phyloP scores from a whole-genome alignment of 192 early-diverging fungal species.

The Coemansia sp. region DNA sequence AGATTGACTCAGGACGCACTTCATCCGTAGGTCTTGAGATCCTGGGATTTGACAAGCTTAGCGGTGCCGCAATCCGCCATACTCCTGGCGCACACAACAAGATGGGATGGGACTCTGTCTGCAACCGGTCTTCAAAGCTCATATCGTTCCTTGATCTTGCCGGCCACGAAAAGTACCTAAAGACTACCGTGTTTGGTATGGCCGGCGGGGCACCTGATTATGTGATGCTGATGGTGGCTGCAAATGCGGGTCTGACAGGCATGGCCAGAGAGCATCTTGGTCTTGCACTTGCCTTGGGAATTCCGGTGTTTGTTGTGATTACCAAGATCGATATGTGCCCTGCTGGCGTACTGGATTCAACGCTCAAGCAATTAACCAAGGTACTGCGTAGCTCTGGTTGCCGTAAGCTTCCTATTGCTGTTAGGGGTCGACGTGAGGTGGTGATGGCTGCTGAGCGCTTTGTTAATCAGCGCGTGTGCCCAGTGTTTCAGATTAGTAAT shows the following conservation, averaged over 20 bases:
- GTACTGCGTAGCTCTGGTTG: conserved; percentile 86
- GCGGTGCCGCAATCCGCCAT: conserved; percentile 46
- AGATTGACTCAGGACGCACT: conserved; percentile 85
- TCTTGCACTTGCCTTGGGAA: conserved; percentile 76
- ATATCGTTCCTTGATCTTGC: conserved; percentile 70
- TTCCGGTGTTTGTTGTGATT: conserved; percentile 90
- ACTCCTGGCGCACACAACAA: conserved; percentile 46
- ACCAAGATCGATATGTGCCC: conserved; percentile 96
- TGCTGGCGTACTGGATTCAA: conserved; percentile 74
- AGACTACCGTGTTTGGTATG: conserved; percentile 96
- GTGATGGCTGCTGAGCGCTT: conserved; percentile 77
- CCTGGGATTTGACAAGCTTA: conserved; percentile 70
- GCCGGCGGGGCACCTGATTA: conserved; percentile 88
- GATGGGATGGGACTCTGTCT: conserved; percentile 84
- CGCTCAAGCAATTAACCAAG: conserved; percentile 77
- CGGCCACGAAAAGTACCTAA: conserved; percentile 94
- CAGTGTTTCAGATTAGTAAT: conserved; percentile 93
- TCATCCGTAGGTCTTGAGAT: conserved; percentile 88
- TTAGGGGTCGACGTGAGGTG: conserved; percentile 70
- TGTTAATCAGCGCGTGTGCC: conserved; percentile 86
- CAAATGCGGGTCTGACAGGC: conserved; percentile 87
- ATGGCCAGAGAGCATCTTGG: conserved; percentile 96
- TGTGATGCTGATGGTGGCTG: conserved; percentile 84
- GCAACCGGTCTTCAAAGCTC: conserved; percentile 71
- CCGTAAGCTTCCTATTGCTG: conserved; percentile 88